phyloP scores from a whole-genome alignment of 2,329 filamentous ascomycete genomes.

The Zymoseptoria ardabiliae region DNA sequence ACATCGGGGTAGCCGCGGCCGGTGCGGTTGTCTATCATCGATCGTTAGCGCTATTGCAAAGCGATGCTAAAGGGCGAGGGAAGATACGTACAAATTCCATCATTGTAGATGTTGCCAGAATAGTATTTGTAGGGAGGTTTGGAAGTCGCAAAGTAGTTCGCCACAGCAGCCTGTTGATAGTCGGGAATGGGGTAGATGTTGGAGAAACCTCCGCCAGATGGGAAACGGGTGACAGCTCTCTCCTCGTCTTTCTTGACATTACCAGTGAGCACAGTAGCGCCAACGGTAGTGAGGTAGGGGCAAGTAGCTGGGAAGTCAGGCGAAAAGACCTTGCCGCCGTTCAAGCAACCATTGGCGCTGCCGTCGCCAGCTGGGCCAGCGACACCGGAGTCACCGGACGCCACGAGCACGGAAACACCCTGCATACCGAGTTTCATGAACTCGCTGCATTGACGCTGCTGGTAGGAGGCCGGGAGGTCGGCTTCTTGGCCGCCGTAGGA shows the following conservation, averaged over 20 bases:
- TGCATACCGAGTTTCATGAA: slow-evolving; percentile 46
- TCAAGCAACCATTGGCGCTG: slow-evolving; percentile 30
- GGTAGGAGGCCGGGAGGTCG: slow-evolving; percentile 48
- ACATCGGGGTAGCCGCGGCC: slow-evolving; percentile 38
- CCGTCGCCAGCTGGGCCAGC: slow-evolving; percentile 23
- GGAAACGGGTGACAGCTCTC: slow-evolving; percentile 35
- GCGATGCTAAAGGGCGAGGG: too few species aligned
- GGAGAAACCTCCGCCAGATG: slow-evolving; percentile 35
- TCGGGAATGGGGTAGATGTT: slow-evolving; percentile 29
- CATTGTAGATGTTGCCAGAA: slow-evolving; percentile 47
- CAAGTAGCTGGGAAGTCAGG: slow-evolving; percentile 35
- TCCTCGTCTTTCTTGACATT: slow-evolving; percentile 31
- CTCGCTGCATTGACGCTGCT: slow-evolving; percentile 40
- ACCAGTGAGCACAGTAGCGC: slow-evolving; percentile 35
- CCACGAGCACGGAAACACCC: slow-evolving; percentile 43
- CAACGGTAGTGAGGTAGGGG: slow-evolving; percentile 35
- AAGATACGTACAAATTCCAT: slow-evolving; percentile 21
- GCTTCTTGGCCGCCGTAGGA: slow-evolving; percentile 52
- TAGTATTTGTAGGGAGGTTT: slow-evolving; percentile 24
- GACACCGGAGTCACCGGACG: slow-evolving; percentile 43
- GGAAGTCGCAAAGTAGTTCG: slow-evolving; percentile 28
- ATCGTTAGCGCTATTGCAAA: too few species aligned
- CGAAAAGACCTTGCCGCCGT: slow-evolving; percentile 33
- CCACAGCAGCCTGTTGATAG: slow-evolving; percentile 35
- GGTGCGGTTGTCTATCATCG: slow-evolving; percentile 19